Evolutionary conservation across 352 stramenopile genomes (phyloP), one percentile per base, ranked within the genome.

Genomic region (Phytophthora niederhauseri): DNA sequence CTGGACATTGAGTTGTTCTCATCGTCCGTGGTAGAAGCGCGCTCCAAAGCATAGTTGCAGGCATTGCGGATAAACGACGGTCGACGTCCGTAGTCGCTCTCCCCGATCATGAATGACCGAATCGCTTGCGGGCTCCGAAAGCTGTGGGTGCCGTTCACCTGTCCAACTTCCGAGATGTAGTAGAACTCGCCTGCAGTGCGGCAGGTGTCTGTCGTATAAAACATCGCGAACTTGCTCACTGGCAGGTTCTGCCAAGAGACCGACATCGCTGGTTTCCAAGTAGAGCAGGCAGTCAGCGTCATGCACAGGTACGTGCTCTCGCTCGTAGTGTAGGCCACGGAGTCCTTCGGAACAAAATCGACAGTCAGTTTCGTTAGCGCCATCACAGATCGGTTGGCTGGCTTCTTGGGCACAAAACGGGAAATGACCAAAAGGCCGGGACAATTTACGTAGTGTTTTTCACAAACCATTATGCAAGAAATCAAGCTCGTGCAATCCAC

Each of bases 31-130:
- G 6, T 50, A 12, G n/a, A 14, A 22, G 28, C 14, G 26, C 9
- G 57, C 24, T 64, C 57, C 20, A 30, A 4, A 11, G 15, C 41
- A 5, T 12, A 22, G 22, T 11, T 20, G 19, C 57, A 57, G n/a
- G 6, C 31, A 12, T 5, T 28, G 45, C 12, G 53, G 22, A 24
- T 41, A 17, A 62, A 28, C 3, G 5, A 65, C 11, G 45, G 57
- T n/a, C 46, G 58, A 51, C 46, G 58, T 4, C 7, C n/a, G 46
- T 58, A 65, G 48, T 57, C 31, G 53, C 14, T 15, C n/a, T 31
- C n/a, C 17, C 60, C 60, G 3, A 67, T 31, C 49, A 66, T 67
- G 19, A 54, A 54, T 2, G 50, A 68, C n/a, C 52, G 51, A n/a
- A 62, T 62, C 26, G 61, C 53, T 17, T 62, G 30, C 9, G 52